phyloP scores from a whole-genome alignment of 352 stramenopile species.

The Pythium guiyangense region DNA sequence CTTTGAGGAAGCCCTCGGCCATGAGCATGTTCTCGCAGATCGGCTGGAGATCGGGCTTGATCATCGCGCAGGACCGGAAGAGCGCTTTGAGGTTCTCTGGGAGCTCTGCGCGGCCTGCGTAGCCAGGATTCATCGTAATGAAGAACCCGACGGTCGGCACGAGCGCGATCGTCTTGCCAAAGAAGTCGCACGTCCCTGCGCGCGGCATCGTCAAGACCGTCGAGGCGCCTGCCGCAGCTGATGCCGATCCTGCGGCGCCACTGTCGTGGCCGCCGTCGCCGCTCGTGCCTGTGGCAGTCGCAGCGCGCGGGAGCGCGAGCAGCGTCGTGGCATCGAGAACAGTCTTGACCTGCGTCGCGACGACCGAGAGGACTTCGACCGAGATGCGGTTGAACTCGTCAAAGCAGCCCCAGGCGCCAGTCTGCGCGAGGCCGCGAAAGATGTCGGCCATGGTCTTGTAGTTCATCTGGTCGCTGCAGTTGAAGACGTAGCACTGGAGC shows the following conservation, averaged over 20 bases:
- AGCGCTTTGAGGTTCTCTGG: constrained; percentile 92
- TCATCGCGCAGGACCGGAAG: constrained; percentile 92
- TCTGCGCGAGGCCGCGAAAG: constrained; percentile 93
- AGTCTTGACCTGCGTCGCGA: constrained; percentile 97
- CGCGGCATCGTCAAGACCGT: constrained; percentile 30
- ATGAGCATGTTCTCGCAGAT: constrained; percentile 96
- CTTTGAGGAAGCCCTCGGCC: constrained; percentile 90
- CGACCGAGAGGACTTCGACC: constrained; percentile 94
- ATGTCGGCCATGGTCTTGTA: constrained; percentile 97
- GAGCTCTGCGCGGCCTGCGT: constrained; percentile 87
- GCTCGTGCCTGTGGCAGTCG: constrained; percentile 5
- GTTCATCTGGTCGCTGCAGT: constrained; percentile 90
- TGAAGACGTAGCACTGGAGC: constrained; percentile 85
- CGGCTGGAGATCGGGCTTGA: constrained; percentile 86
- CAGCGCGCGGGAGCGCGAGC: constrained; percentile 13
- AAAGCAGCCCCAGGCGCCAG: constrained; percentile 95
- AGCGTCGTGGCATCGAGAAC: constrained; percentile 87
- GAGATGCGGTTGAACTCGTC: constrained; percentile 97
- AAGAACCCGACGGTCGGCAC: constrained; percentile 88
- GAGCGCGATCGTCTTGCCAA: constrained; percentile 83
- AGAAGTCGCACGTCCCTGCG: constrained; percentile 83
- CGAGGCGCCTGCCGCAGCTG: background rate
- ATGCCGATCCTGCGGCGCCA: background rate
- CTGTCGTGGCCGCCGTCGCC: constrained; percentile 11
- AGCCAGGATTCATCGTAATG: constrained; percentile 95